Percentiles rank a stretch among this genome's conserved stretches.
Conservation (phyloP, 176 grass and related monocot species). For the Zoysia japonica region DNA sequence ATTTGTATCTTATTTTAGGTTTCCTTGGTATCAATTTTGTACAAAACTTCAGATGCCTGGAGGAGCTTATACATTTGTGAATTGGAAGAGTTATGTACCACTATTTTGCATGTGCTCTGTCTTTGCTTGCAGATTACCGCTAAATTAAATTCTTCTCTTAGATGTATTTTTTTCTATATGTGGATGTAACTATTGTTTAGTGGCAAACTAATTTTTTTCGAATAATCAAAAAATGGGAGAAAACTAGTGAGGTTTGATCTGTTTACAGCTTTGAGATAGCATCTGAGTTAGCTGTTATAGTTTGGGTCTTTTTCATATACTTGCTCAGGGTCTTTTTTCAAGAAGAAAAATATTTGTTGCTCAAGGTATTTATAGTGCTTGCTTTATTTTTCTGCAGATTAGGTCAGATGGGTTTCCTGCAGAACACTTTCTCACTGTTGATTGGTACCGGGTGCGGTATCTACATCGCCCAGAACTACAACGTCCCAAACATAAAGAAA, state of each 20-base stretch:
- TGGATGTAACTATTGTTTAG: background rate
- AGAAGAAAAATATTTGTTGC: background rate
- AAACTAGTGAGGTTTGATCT: background rate
- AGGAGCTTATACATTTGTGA: background rate
- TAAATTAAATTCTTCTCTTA: background rate
- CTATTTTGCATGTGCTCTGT: constrained; percentile 5
- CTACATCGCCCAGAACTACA: constrained; percentile 86
- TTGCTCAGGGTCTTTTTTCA: background rate
- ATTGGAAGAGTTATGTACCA: background rate
- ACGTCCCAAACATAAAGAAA: constrained; percentile 68
- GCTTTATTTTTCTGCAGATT: constrained; percentile 22
- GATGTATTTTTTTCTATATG: background rate
- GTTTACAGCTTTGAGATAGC: background rate
- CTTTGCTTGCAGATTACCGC: background rate
- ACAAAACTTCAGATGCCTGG: background rate
- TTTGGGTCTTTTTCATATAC: too few relatives aligned
- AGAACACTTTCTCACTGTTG: constrained; percentile 63
- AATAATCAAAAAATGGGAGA: background rate
- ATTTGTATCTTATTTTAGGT: background rate
- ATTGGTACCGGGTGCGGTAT: constrained; percentile 58
- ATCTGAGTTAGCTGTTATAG: background rate
- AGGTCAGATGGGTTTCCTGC: constrained; percentile 58
- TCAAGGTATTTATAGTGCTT: background rate
- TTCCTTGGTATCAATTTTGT: background rate
- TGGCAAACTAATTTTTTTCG: too few relatives aligned